Base-by-base conservation (phyloP, 345 rosid species). In the Rhizophora apiculata region DNA sequence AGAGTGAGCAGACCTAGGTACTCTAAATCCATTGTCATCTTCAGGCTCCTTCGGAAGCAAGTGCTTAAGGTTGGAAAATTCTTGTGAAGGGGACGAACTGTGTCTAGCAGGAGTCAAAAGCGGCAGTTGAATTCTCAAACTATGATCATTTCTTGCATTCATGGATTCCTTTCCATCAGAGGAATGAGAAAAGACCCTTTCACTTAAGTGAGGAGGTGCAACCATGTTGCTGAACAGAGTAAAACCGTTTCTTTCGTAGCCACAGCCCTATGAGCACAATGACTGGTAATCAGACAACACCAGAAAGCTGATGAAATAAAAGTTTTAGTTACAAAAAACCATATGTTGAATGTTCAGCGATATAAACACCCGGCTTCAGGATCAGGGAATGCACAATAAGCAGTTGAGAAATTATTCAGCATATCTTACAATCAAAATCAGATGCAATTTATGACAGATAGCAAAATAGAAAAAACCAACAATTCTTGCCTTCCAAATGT, bases 201-300 rank as follows among this genome's bases (percentile, higher is more conserved):
- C 92, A n/a, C 82, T 49, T 71, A 70, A 73, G 68, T 66, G 61
- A 2, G 79, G 63, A 64, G 82, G 70, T 64, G 84, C 77, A 46
- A 72, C 70, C 62, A 82, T 65, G 76, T 84, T 79, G 60, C 73
- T 43, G 58, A 71, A 64, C 64, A 77, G 77, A 69, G 68, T 63
- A 67, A 76, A 67, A 61, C 61, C 59, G 21, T 73, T 81, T 74
- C 75, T 85, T 69, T 85, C 86, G 43, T 58, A 68, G 71, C 80
- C 80, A 75, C 76, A 83, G 34, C 74, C 81, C 92, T 88, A 63
- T 63, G 57, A 73, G 72, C 20, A 74, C 55, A 68, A 64, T 21
- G 32, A 16, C 27, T 68, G 26, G 59, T 52, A 11, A 71, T 51
- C 72, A 36, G 51, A 63, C 60, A 54, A 37, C 29, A 31, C 16